Conservation (phyloP, 768 basidiomycete species). For the Suillus americanus region DNA sequence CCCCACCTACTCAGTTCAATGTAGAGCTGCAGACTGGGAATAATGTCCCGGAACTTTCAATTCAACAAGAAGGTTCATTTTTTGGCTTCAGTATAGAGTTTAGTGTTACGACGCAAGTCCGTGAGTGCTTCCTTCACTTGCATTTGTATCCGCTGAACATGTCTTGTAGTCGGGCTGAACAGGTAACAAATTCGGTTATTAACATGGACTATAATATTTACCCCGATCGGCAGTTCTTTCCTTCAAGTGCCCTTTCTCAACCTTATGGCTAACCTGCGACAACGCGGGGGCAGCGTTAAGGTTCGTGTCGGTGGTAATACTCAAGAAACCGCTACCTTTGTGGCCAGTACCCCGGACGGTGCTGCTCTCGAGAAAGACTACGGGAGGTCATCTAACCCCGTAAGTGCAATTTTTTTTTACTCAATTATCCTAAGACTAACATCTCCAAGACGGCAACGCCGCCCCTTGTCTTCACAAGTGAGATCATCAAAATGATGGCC, state of each 20-base stretch:
- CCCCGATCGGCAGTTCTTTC: constrained; percentile 36
- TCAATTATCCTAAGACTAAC: neutral
- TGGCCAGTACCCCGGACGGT: constrained; percentile 47
- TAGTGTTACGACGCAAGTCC: constrained; percentile 64
- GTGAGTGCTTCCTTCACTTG: constrained; percentile 40
- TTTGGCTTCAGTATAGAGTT: constrained; percentile 77
- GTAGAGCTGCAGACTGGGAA: constrained; percentile 38
- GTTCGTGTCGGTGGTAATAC: constrained; percentile 82
- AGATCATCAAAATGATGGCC: constrained; percentile 64
- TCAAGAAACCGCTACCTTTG: constrained; percentile 62
- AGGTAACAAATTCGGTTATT: constrained; percentile 9
- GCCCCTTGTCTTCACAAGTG: constrained; percentile 59
- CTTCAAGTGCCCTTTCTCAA: constrained; percentile 73
- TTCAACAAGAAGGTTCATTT: constrained; percentile 53
- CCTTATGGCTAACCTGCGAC: constrained; percentile 68
- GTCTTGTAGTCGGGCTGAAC: constrained; percentile 17
- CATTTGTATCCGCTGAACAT: neutral
- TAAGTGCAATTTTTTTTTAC: constrained; percentile 21
- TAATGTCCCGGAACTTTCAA: constrained; percentile 35
- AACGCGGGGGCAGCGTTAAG: constrained; percentile 59
- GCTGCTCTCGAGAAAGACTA: constrained; percentile 51
- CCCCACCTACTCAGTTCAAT: constrained; percentile 42
- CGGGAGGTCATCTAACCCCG: constrained; percentile 37
- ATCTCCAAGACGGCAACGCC: constrained; percentile 58
- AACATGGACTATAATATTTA: neutral